Base-by-base conservation (phyloP, 768 basidiomycete genomes). In the Macrolepiota dolichaula region DNA sequence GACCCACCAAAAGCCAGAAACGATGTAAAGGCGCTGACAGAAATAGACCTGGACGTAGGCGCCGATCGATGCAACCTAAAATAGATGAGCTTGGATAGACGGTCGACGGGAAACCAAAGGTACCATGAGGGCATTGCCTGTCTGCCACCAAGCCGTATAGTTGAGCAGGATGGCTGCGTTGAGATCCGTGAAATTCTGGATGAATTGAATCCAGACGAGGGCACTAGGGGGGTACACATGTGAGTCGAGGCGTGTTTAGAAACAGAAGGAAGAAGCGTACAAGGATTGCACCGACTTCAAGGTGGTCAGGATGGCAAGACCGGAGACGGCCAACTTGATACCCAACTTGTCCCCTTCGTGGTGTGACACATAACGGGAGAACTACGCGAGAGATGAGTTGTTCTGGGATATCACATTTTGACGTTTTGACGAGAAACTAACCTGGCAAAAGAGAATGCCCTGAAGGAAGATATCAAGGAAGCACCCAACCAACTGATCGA, bases 31-130 rank as follows among this genome's bases (percentile, higher is more conserved):
- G 10, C 74, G 70, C 50, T 67, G 67, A 47, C 67, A 69, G 58
- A 72, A 76, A 61, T 69, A 76, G 2, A 62, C 38, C 56, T 76
- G 74, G 27, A 76, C 73, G 57, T 73, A 74, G 19, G 70, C 42
- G 25, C 68, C 72, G 19, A 74, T 71, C n/a, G 63, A 56, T 11
- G 73, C 73, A 9, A 72, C 71, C 74, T 75, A 42, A 37, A 13
- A 44, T 47, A 9, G 12, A 49, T 19, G 46, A 44, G 42, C 15
- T 9, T 54, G 12, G 12, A 9, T 53, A 11, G 52, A 38, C 10
- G 19, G 22, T 29, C 29, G 1, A 12, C 15, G 32, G 25, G 12
- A 24, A 29, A 53, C 2, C 19, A 15, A 22, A 53, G 55, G 46
- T 44, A 74, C 73, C 68, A 74, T 72, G 9, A 74, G 53, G 1